phyloP scores from a whole-genome alignment of 495 filamentous ascomycete genomes.

The Jackrogersella multiformis region DNA sequence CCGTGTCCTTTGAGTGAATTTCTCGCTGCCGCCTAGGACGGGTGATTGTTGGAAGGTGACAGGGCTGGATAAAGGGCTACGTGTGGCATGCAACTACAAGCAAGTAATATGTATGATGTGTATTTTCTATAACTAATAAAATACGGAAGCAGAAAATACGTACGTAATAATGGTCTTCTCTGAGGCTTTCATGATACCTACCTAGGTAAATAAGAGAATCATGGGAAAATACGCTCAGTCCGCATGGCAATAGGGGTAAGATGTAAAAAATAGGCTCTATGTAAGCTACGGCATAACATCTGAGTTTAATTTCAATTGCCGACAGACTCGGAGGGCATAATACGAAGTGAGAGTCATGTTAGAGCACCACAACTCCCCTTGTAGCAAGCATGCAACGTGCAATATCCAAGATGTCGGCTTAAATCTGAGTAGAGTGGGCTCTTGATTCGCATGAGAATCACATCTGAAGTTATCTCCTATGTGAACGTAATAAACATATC shows the following conservation, averaged over 20 bases:
- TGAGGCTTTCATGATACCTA: neutral
- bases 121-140: neutral
- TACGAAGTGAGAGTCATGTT: neutral
- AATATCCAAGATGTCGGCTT: neutral
- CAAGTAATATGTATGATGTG: neutral
- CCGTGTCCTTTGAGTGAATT: neutral
- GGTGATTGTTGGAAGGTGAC: neutral
- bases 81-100: neutral
- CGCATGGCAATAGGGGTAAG: neutral
- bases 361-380: neutral
- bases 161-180: neutral
- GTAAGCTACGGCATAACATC: slow-evolving; percentile 13
- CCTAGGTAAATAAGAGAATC: neutral
- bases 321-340: neutral
- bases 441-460: neutral
- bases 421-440: neutral
- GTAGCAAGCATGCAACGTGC: neutral
- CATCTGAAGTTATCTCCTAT: neutral
- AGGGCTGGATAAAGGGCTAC: neutral
- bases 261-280: slow-evolving; percentile 29
- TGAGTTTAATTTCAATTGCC: slow-evolving; percentile 14
- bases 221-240: no score
- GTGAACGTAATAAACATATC: neutral
- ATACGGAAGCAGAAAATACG: neutral
- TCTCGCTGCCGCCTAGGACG: neutral